phyloP scores from a whole-genome alignment of 306 rosid species.

The Corylus heterophylla region DNA sequence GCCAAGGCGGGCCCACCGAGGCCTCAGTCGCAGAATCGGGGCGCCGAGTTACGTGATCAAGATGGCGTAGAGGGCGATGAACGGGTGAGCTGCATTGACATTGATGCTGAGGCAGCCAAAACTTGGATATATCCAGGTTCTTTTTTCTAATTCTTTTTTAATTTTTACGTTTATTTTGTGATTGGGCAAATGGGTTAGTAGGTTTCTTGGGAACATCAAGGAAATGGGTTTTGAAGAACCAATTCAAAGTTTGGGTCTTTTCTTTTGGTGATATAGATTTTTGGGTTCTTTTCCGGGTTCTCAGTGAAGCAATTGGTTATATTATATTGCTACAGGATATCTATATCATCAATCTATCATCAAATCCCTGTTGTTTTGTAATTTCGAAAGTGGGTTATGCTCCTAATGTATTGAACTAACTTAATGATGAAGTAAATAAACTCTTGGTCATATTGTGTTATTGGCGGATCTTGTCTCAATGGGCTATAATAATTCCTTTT shows the following conservation, averaged over 20 bases:
- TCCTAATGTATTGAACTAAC: neutral
- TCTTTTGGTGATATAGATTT: neutral
- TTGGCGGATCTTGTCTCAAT: neutral
- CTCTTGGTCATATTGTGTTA: neutral
- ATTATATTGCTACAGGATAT: neutral
- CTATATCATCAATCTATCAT: neutral
- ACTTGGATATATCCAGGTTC: slow-evolving; percentile 93
- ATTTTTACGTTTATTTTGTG: neutral
- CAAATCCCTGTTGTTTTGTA: neutral
- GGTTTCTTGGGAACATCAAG: no score
- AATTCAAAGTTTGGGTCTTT: neutral
- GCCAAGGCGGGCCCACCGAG: slow-evolving; percentile 30
- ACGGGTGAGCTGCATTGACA: slow-evolving; percentile 31
- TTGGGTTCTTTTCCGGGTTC: neutral
- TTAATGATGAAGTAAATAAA: neutral
- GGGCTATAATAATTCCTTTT: neutral
- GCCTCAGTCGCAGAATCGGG: slow-evolving; percentile 18
- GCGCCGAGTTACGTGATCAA: slow-evolving; percentile 12
- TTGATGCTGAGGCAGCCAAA: slow-evolving; percentile 74
- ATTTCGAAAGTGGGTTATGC: neutral
- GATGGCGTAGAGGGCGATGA: slow-evolving; percentile 19
- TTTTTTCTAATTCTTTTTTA: neutral
- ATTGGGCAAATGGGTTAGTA: neutral
- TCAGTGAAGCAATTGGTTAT: neutral
- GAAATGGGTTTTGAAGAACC: neutral